Evolutionary conservation across 352 stramenopile species (phyloP), one percentile per base, ranked within the genome.

Genomic region (Peronospora destructor): DNA sequence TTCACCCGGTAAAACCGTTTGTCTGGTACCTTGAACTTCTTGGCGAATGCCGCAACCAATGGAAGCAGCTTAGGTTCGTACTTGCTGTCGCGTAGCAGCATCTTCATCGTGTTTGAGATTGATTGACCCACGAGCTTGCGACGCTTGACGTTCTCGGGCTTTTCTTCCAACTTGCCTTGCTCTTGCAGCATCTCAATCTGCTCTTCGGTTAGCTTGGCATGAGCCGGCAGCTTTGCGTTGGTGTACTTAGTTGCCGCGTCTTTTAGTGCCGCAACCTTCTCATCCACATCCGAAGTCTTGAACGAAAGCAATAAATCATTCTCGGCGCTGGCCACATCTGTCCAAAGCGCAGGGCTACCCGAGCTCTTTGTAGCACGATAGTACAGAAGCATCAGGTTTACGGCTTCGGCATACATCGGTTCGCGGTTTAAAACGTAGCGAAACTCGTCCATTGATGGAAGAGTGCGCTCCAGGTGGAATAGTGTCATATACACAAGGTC

Each of bases 1-100:
- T 95, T 95, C 33, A 95, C 79, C 50, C 87, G 80, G 58, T 91
- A 96, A 39, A 94, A 87, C 6, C 82, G 80, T 66, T 96, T 96
- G 49, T 96, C 86, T 0, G 86, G 79, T 6, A 96, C 79, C 32
- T 94, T 93, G 58, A 95, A 94, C 53, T 87, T 91, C 52, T 94
- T 94, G 29, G 80, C 72, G 49, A 91, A 83, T 4, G 73, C 48
- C 0, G 75, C 73, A 6, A 77, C 81, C 6, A 91, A 19, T 11
- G 64, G 68, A 21, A 84, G 47, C 45, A 95, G 68, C 55, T 92
- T 90, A 0, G 78, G 78, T 36, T 92, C 77, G 59, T 87, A 87
- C 62, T 89, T 89, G 52, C 68, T 78, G 55, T 90, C 79, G 32
- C 70, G 73, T 34, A 88, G 61, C 40, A 95, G 55, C 29, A 82